phyloP scores from a whole-genome alignment of 345 rosid genomes.

The Aquilaria yunnanensis region DNA sequence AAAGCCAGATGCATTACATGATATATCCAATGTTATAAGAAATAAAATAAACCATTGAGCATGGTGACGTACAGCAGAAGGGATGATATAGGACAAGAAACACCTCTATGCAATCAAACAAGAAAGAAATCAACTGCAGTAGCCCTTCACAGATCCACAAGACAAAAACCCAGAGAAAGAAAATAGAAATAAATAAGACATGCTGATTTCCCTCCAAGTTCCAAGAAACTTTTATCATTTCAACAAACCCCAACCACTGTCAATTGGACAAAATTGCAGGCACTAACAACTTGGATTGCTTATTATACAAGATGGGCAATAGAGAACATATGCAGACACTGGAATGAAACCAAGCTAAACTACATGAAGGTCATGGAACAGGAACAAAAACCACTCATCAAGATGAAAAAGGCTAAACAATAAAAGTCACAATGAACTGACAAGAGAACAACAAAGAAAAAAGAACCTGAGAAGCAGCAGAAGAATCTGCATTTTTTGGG shows the following conservation, averaged over 20 bases:
- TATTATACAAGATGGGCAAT: not conserved
- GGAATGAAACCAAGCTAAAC: no score
- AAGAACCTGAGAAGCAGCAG: constrained; percentile 55
- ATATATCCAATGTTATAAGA: no score
- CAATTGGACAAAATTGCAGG: not conserved
- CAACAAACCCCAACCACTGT: not conserved
- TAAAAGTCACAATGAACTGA: not conserved
- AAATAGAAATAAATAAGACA: no score
- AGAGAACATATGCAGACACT: no score
- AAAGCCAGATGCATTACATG: no score
- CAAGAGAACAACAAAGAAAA: not conserved
- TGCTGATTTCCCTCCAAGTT: no score
- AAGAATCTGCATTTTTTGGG: constrained; percentile 48
- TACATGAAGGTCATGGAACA: not conserved
- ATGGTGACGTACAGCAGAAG: not conserved
- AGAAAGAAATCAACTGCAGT: no score
- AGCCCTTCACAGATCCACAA: no score
- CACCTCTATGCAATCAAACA: no score
- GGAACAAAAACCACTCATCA: not conserved
- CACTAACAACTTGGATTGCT: not conserved
- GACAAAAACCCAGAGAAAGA: no score
- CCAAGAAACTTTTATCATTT: no score
- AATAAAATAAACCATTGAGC: not conserved
- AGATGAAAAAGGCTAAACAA: not conserved
- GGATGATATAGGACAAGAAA: not conserved